phyloP scores from a whole-genome alignment of 192 early-diverging fungal genomes.

The Glomus cerebriforme region DNA sequence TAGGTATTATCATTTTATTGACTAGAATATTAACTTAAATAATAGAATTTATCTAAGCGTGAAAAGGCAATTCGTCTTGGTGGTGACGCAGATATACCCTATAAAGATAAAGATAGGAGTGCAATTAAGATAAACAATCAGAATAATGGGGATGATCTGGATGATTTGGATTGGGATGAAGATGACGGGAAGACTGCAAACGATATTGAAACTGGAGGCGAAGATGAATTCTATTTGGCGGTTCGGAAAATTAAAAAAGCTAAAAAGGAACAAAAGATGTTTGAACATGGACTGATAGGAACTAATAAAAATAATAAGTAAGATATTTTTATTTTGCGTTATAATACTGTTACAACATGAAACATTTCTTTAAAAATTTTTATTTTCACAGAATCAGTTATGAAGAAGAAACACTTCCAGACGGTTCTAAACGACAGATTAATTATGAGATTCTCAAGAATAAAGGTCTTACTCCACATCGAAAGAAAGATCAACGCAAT shows the following conservation, averaged over 20 bases:
- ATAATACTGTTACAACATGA: neutral
- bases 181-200: slow-evolving; percentile 55
- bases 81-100: slow-evolving; percentile 86
- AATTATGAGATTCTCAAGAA: slow-evolving; percentile 93
- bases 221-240: slow-evolving; percentile 53
- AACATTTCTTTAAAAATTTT: neutral
- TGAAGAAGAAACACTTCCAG: slow-evolving; percentile 36
- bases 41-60: slow-evolving; percentile 44
- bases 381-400: neutral
- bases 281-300: slow-evolving; percentile 37
- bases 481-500: slow-evolving; percentile 93
- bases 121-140: slow-evolving; percentile 41
- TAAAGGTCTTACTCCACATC: slow-evolving; percentile 89
- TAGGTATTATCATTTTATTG: neutral
- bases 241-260: slow-evolving; percentile 49
- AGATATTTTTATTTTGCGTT: neutral
- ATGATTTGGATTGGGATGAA: slow-evolving; percentile 63
- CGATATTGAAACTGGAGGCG: slow-evolving; percentile 39
- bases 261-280: slow-evolving; percentile 52
- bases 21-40: slow-evolving; percentile 25
- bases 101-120: slow-evolving; percentile 58
- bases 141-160: slow-evolving; percentile 53
- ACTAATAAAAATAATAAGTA: slow-evolving; percentile 43
- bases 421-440: slow-evolving; percentile 73
- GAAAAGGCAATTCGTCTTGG: slow-evolving; percentile 44